These are phyloP conservation scores for Paraphaeosphaeria sporulosa DNA, from an alignment of 2,329 filamentous ascomycete species.

Conservation along the genomic window DNA sequence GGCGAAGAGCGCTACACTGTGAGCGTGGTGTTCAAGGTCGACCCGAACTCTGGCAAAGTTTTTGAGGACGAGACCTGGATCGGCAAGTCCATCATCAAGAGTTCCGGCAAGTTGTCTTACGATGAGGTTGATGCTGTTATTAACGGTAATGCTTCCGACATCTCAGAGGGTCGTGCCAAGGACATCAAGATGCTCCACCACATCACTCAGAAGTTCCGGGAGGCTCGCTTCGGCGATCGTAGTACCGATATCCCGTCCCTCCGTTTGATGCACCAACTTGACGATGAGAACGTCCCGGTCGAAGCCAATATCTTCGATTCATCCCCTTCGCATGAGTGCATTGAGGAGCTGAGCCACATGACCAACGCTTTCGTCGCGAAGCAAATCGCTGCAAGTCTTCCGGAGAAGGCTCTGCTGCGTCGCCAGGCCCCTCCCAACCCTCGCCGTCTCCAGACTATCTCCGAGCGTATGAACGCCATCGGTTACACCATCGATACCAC, in stretches of 20 bases:
- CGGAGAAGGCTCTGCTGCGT: constrained; percentile 91
- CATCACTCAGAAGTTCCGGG: constrained; percentile 88
- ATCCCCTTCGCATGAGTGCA: constrained; percentile 85
- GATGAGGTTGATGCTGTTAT: constrained; percentile 86
- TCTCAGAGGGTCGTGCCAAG: constrained; percentile 72
- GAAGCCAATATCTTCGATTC: constrained; percentile 97
- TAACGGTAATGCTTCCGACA: constrained; percentile 69
- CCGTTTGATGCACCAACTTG: constrained; percentile 88
- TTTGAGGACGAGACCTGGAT: constrained; percentile 91
- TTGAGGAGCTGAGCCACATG: constrained; percentile 95
- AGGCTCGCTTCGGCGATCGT: constrained; percentile 82
- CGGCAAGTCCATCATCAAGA: constrained; percentile 93
- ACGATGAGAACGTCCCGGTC: constrained; percentile 97
- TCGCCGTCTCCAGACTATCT: constrained; percentile 87
- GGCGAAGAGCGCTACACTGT: constrained; percentile 90
- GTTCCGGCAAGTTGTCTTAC: constrained; percentile 82
- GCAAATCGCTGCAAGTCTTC: constrained; percentile 78
- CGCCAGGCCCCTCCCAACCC: constrained; percentile 85
- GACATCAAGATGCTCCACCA: constrained; percentile 82
- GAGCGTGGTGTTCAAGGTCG: constrained; percentile 91
- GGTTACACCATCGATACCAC: constrained; percentile 89
- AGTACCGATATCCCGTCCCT: constrained; percentile 83
- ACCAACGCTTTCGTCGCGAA: constrained; percentile 89
- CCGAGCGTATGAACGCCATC: constrained; percentile 89
- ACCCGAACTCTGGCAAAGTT: constrained; percentile 78